Base-by-base conservation (phyloP, 768 basidiomycete species). In the Suillus ampliporus region DNA sequence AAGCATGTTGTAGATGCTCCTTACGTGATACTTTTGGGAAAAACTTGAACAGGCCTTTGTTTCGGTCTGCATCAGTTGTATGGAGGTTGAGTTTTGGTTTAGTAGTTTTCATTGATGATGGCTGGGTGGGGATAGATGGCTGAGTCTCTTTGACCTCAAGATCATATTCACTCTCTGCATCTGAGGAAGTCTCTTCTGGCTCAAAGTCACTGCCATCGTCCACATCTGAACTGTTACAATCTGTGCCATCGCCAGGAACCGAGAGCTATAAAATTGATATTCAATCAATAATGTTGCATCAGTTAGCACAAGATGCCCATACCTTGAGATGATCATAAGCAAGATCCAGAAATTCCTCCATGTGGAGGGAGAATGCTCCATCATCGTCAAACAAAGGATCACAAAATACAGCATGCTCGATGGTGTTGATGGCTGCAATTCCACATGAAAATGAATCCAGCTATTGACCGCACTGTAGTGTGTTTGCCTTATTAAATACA, bases 271-370 rank as follows among this genome's bases (percentile, higher is more conserved):
- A 53, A 14, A 40, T 40, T 6, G 15, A 11, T 40, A 15, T 15
- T 23, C 31, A n/a, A n/a, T n/a, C n/a, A n/a, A n/a, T n/a, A 28
- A 31, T 31, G 15, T 40, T 15, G 6, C 14, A 11, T 40, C 52
- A 31, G 1, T 53, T n/a, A 28, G 52, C 8, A 53, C 14, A n/a
- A 53, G 31, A 19, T 34, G 15, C 4, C 15, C 13, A 8, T 53
- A 53, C 31, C 21, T 53, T 11, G n/a, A 53, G 52, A 13, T 53
- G 28, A 53, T 53, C 21, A 31, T 53, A 21, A 38, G 52, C 52
- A 53, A 53, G 26, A 38, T 38, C 8, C 9, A 53, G 52, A 53
- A 53, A 53, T 13, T 53, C 52, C 13, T 53, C 52, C 52, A 53
- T 53, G 15, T 26, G 11, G 17, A 53, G 52, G 52, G 9, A 38